Conservation (phyloP, 2,329 filamentous ascomycete species). For the Mollisiaceae sp. region DNA sequence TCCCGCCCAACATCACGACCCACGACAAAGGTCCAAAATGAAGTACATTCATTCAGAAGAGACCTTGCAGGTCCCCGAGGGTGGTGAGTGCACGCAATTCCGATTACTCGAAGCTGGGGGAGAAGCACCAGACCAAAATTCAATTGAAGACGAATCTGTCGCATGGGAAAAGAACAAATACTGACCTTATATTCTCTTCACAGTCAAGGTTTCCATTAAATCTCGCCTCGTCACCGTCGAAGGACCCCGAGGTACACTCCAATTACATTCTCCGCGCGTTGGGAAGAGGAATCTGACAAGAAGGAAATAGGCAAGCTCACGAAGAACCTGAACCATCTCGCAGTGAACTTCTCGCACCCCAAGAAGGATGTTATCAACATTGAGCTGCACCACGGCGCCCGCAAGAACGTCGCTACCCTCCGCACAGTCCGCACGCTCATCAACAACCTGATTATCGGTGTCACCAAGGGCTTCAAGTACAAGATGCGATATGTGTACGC, state of each 20-base stretch:
- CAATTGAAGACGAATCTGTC: slow-evolving; percentile 19
- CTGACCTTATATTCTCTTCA: slow-evolving; percentile 45
- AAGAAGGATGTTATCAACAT: slow-evolving; percentile 89
- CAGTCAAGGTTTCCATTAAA: slow-evolving; percentile 98
- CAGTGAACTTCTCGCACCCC: slow-evolving; percentile 92
- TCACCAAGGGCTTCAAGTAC: slow-evolving; percentile 99
- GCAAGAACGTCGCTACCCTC: slow-evolving; percentile 98
- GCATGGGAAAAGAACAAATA: slow-evolving; percentile 34
- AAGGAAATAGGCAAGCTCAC: slow-evolving; percentile 77
- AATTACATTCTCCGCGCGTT: slow-evolving; percentile 22
- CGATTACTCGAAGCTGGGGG: slow-evolving; percentile 7
- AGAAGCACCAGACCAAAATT: slow-evolving; percentile 13
- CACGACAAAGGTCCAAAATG: slow-evolving; percentile 71
- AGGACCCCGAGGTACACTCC: slow-evolving; percentile 81
- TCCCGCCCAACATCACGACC: slow-evolving; percentile 36
- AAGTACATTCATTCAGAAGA: slow-evolving; percentile 99
- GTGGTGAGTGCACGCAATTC: slow-evolving; percentile 70
- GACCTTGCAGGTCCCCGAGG: slow-evolving; percentile 92
- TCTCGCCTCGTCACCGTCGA: slow-evolving; percentile 95
- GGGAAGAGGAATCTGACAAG: slow-evolving; percentile 39
- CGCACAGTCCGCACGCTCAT: slow-evolving; percentile 97
- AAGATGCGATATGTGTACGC: slow-evolving; percentile 99
- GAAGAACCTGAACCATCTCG: slow-evolving; percentile 96
- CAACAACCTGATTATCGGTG: slow-evolving; percentile 98
- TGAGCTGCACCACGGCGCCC: slow-evolving; percentile 96